Base-by-base conservation (phyloP, 352 stramenopile genomes). In the Globisporangium yorkense region DNA sequence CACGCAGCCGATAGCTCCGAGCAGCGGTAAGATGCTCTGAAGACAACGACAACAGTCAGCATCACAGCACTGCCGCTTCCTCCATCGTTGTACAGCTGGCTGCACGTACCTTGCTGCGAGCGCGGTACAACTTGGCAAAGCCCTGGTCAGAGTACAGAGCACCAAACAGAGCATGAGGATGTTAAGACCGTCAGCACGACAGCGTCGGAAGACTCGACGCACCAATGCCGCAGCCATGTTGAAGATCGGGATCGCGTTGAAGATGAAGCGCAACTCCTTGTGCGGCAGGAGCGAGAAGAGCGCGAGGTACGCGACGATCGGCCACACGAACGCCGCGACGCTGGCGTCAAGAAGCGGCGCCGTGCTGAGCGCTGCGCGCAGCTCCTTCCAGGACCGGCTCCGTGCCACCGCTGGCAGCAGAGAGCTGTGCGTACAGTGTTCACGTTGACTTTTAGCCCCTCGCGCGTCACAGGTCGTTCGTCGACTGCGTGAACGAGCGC, bases 181-280 rank as follows among this genome's bases (percentile, higher is more conserved):
- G 9, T 31, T 10, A 16, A 35, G 37, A 40, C 16, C 31, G 29
- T 27, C 8, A 56, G 31, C 5, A 6, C 8, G 13, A 45, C 24
- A 27, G 24, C 24, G 24, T 27, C 24, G 24, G 24, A 27, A 27
- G 24, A 27, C 24, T 12, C 41, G 35, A 57, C 69, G 62, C 57
- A 96, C 92, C 52, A 97, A 75, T 21, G 93, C 96, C 6, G 96
- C 92, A 7, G 78, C 81, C 59, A 97, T 79, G 72, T 98, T 98
- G 53, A 99, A 73, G 3, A 99, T 88, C n/a, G 96, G 96, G 16
- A 99, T 78, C 10, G 90, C 92, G 47, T 97, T 97, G 70, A 99
- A 98, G 43, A 99, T 89, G 66, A 99, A 99, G 53, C 96, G 81
- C 13, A 99, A 84, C 70, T 99, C 97, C 68, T 99, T 99, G 80